These are phyloP conservation scores for Coemansia sp. DNA, from an alignment of 192 early-diverging fungal species.

Conservation along the genomic window DNA sequence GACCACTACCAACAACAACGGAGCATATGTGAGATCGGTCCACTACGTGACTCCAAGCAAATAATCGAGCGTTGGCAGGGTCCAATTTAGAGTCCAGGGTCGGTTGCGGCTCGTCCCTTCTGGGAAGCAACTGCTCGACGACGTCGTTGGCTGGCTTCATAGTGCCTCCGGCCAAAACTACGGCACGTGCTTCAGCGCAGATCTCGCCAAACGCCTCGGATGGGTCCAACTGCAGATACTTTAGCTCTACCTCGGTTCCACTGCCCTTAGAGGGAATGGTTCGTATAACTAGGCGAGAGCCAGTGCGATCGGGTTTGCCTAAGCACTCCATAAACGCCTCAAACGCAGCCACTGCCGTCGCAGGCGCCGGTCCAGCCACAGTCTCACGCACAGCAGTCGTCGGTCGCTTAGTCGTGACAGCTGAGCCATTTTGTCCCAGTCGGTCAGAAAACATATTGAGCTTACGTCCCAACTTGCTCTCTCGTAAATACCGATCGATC, in stretches of 20 bases:
- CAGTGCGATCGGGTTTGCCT: constrained; percentile 31
- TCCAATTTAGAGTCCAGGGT: constrained; percentile 12
- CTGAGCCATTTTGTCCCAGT: background rate
- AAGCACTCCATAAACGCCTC: constrained; percentile 48
- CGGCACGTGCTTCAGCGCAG: constrained; percentile 74
- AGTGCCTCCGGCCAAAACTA: constrained; percentile 90
- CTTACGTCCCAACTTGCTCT: constrained; percentile 65
- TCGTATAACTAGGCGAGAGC: constrained; percentile 32
- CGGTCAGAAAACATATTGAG: constrained; percentile 53
- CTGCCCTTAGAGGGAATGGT: background rate
- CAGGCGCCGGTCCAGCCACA: constrained; percentile 13
- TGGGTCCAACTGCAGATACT: constrained; percentile 88
- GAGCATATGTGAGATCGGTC: constrained; percentile 59
- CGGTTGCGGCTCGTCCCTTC: background rate
- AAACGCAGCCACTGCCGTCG: constrained; percentile 31
- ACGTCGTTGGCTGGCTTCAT: constrained; percentile 78
- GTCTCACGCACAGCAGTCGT: background rate
- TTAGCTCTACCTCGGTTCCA: constrained; percentile 46
- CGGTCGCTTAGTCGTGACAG: background rate
- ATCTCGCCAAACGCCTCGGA: constrained; percentile 75
- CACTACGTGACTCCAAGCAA: constrained; percentile 87
- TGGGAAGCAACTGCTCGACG: constrained; percentile 30
- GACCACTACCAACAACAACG: constrained; percentile 63
- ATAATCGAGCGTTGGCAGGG: constrained; percentile 56
- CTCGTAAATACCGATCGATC: constrained; percentile 65